phyloP scores from a whole-genome alignment of 2,329 filamentous ascomycete species.

The Botryotinia calthae region DNA sequence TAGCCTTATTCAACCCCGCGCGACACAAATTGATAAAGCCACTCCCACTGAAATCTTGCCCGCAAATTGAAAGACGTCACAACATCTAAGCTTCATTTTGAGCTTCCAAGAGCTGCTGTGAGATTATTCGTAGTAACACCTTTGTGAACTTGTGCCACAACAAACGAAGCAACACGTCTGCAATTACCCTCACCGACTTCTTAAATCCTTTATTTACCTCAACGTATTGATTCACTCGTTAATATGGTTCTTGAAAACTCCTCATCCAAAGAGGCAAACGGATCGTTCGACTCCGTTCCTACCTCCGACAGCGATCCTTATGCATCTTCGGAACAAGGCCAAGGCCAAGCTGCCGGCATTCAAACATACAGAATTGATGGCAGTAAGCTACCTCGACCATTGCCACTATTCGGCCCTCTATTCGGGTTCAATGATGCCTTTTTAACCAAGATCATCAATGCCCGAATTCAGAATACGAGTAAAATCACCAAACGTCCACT shows the following conservation, averaged over 20 bases:
- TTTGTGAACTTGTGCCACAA: neutral
- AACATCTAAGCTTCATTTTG: neutral
- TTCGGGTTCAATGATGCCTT: slow-evolving; percentile 29
- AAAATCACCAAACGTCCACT: slow-evolving; percentile 25
- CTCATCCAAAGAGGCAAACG: slow-evolving; percentile 21
- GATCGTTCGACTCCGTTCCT: slow-evolving; percentile 30
- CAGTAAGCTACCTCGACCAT: slow-evolving; percentile 29
- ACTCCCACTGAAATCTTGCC: neutral
- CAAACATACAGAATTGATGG: slow-evolving; percentile 18
- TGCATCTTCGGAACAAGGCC: neutral
- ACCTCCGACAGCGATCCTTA: slow-evolving; percentile 35
- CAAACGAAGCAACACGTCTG: neutral
- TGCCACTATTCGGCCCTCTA: slow-evolving; percentile 32
- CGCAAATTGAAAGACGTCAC: slow-evolving; percentile 14
- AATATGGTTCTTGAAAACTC: slow-evolving; percentile 34
- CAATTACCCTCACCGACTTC: slow-evolving; percentile 22
- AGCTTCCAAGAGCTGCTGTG: slow-evolving; percentile 4
- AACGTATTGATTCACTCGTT: neutral
- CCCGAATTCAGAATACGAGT: neutral
- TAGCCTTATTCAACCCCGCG: neutral
- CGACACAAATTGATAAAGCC: slow-evolving; percentile 3
- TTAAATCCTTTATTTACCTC: neutral
- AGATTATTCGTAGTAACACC: slow-evolving; percentile 6
- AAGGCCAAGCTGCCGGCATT: neutral
- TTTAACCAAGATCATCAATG: slow-evolving; percentile 2